Percentiles rank a stretch among this genome's conserved stretches.
These are phyloP conservation scores for Ammopiptanthus mongolicus DNA, from an alignment of 306 rosid genomes.

Conservation along the genomic window DNA sequence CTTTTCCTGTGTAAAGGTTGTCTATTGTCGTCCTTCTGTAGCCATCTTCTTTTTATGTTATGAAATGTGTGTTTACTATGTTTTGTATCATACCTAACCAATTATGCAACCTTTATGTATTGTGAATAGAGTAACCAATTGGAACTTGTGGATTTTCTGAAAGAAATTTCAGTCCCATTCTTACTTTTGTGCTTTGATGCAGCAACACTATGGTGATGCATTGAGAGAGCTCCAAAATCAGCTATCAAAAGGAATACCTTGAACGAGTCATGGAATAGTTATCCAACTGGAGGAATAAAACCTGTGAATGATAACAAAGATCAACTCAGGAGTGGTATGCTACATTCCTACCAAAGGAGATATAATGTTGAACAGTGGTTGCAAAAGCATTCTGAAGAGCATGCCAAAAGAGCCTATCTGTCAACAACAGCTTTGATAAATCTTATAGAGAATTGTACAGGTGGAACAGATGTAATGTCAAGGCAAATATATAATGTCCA, in stretches of 20 bases:
- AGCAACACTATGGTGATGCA: constrained; percentile 21
- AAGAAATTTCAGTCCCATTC: background rate
- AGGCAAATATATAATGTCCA: constrained; percentile 19
- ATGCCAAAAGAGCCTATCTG: background rate
- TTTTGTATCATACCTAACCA: background rate
- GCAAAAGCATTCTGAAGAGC: constrained; percentile 20
- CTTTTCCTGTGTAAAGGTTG: background rate
- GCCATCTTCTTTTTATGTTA: background rate
- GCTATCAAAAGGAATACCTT: constrained; percentile 26
- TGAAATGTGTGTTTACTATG: background rate
- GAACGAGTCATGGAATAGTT: constrained; percentile 14
- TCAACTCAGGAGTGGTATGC: constrained; percentile 10
- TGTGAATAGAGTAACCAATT: background rate
- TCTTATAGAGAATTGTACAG: constrained; percentile 21
- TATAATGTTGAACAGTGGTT: constrained; percentile 33
- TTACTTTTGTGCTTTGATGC: constrained; percentile 1
- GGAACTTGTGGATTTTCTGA: background rate
- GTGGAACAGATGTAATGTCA: constrained; percentile 22
- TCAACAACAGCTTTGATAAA: constrained; percentile 21
- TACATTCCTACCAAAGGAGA: constrained; percentile 15
- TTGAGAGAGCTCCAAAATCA: constrained; percentile 19
- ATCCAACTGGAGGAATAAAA: constrained; percentile 4
- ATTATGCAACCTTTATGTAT: background rate
- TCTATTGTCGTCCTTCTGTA: background rate
- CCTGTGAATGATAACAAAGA: constrained; percentile 4